phyloP scores from a whole-genome alignment of 805 yeast genomes.

The Suhomyces prunicola region DNA sequence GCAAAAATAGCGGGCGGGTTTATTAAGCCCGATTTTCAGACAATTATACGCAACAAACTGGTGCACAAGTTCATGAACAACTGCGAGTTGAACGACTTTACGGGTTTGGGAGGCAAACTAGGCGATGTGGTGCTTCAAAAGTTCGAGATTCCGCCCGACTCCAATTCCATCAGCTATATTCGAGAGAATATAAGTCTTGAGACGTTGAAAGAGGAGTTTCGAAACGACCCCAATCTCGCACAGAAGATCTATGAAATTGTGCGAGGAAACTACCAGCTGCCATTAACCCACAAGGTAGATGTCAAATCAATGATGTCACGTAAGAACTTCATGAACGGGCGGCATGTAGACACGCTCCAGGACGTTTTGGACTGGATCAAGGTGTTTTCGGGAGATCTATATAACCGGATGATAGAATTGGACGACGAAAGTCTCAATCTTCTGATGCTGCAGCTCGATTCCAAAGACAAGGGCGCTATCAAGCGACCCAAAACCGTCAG shows the following conservation, averaged over 20 bases:
- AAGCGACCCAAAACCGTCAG: conserved; percentile 57
- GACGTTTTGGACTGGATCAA: conserved; percentile 77
- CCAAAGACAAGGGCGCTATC: conserved; percentile 21
- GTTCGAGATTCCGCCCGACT: conserved; percentile 49
- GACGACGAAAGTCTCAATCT: conserved; percentile 57
- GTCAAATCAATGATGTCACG: conserved; percentile 86
- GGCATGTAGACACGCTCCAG: conserved; percentile 45
- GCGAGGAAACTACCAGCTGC: conserved; percentile 58
- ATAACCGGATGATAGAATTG: conserved; percentile 65
- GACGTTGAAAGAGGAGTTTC: conserved; percentile 17
- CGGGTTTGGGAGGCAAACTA: conserved; percentile 88
- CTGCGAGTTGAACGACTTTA: conserved; percentile 68
- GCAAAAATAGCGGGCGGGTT: conserved; percentile 87
- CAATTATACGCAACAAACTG: conserved; percentile 55
- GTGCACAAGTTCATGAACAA: conserved; percentile 53
- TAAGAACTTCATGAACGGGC: conserved; percentile 66
- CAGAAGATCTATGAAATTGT: conserved; percentile 56
- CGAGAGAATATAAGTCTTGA: conserved; percentile 44
- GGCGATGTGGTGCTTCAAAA: conserved; percentile 59
- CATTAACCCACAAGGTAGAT: conserved; percentile 55
- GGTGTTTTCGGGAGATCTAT: conserved; percentile 78
- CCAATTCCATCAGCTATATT: conserved; percentile 46
- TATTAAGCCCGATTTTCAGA: conserved; percentile 83
- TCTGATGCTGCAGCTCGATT: conserved; percentile 19
- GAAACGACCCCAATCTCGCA: conserved; percentile 49